Conservation (phyloP, 148 eudicot species). For the Rhododendron henanense region DNA sequence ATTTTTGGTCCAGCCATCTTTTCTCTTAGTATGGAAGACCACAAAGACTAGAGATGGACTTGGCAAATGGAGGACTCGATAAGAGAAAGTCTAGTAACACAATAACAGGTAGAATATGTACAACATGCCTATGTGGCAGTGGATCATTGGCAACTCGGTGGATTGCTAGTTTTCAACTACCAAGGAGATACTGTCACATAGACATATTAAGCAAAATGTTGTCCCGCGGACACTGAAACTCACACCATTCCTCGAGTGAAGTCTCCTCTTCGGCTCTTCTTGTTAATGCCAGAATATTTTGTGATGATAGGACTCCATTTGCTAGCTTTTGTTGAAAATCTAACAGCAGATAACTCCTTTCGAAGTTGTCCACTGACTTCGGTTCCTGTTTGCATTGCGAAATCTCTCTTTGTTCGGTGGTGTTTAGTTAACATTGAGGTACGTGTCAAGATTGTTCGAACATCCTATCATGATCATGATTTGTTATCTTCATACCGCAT, state of each 20-base stretch:
- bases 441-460: not conserved
- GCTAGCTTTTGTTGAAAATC: not conserved
- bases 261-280: not conserved
- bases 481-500: not conserved
- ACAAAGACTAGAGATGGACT: too few species aligned
- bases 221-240: not conserved
- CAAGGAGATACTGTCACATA: too few species aligned
- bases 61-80: too few species aligned
- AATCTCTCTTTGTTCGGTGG: not conserved
- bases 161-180: too few species aligned
- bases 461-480: not conserved
- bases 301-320: not conserved
- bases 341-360: not conserved
- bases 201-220: too few species aligned
- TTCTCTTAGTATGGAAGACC: too few species aligned
- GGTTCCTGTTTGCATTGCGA: not conserved
- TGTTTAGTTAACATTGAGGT: not conserved
- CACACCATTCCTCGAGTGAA: not conserved
- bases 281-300: not conserved
- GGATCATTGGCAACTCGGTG: too few species aligned
- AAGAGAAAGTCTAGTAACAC: too few species aligned
- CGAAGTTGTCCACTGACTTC: not conserved
- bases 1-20: not conserved
- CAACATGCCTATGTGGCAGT: too few species aligned
- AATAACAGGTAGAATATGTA: too few species aligned